These are phyloP conservation scores for Kodamaea sp. DNA, from an alignment of 1,139 yeast species.

Conservation along the genomic window DNA sequence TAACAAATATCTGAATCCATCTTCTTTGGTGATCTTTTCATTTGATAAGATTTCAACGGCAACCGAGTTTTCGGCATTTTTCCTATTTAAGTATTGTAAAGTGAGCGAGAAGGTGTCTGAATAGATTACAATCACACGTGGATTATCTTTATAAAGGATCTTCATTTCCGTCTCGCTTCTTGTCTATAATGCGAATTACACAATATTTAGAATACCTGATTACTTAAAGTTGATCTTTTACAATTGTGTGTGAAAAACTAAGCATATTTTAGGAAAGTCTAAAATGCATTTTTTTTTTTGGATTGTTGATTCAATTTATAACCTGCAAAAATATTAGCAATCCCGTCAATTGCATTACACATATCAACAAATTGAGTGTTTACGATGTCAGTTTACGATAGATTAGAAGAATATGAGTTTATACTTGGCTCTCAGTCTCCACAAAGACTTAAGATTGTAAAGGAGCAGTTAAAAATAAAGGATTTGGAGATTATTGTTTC, in stretches of 20 bases:
- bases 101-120: slow-evolving; percentile 50
- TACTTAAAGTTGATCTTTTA: neutral
- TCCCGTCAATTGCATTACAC: too few relatives aligned
- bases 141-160: slow-evolving; percentile 45
- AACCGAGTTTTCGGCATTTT: slow-evolving; percentile 33
- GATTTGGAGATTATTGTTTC: slow-evolving; percentile 50
- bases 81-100: slow-evolving; percentile 37
- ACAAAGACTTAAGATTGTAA: slow-evolving; percentile 65
- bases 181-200: neutral
- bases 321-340: too few relatives aligned
- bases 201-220: neutral
- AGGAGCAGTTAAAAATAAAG: slow-evolving; percentile 55
- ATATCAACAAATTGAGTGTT: too few relatives aligned
- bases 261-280: too few relatives aligned
- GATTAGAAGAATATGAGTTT: slow-evolving; percentile 31
- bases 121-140: slow-evolving; percentile 53
- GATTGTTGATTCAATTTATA: too few relatives aligned
- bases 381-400: slow-evolving; percentile 20
- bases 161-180: slow-evolving; percentile 31
- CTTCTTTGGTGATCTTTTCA: slow-evolving; percentile 33
- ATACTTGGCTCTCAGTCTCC: slow-evolving; percentile 85
- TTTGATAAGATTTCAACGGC: slow-evolving; percentile 52
- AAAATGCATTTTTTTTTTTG: too few relatives aligned
- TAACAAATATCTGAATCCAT: slow-evolving; percentile 48
- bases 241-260: too few relatives aligned